These are phyloP conservation scores for Cornus kousa DNA, from an alignment of 148 eudicot genomes.

Conservation along the genomic window DNA sequence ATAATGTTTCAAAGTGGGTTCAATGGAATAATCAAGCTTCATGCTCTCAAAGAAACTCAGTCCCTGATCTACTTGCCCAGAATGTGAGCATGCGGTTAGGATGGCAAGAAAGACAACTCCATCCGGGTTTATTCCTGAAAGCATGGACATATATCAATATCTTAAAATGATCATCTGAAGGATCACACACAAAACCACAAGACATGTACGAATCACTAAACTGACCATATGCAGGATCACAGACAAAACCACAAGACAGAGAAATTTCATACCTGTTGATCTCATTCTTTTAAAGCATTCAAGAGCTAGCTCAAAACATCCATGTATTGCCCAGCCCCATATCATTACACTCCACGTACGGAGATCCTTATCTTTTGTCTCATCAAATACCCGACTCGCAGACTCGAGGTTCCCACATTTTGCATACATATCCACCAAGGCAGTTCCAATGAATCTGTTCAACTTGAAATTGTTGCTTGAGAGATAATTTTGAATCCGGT, in stretches of 20 bases:
- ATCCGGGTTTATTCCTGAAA: slow-evolving; percentile 20
- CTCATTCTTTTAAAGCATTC: slow-evolving; percentile 14
- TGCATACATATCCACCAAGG: slow-evolving; percentile 22
- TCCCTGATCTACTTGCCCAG: slow-evolving; percentile 22
- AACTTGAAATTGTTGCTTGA: background rate
- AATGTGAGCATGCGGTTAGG: slow-evolving; percentile 19
- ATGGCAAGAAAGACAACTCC: slow-evolving; percentile 22
- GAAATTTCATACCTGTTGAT: background rate
- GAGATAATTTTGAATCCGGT: slow-evolving; percentile 4
- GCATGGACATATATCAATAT: background rate
- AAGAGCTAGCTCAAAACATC: slow-evolving; percentile 8
- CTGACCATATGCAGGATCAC: background rate
- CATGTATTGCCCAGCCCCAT: slow-evolving; percentile 20
- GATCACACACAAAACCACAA: background rate
- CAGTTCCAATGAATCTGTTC: slow-evolving; percentile 15
- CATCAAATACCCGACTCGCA: slow-evolving; percentile 9
- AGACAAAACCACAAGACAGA: background rate
- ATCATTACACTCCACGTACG: slow-evolving; percentile 19
- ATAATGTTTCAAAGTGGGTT: slow-evolving; percentile 20
- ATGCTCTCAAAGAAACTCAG: slow-evolving; percentile 14
- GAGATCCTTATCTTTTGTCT: slow-evolving; percentile 12
- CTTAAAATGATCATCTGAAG: background rate
- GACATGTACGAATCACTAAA: background rate
- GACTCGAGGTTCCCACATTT: slow-evolving; percentile 16
- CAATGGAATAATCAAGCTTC: slow-evolving; percentile 6